phyloP scores from a whole-genome alignment of 345 rosid genomes.

The Eucalyptus sp. region DNA sequence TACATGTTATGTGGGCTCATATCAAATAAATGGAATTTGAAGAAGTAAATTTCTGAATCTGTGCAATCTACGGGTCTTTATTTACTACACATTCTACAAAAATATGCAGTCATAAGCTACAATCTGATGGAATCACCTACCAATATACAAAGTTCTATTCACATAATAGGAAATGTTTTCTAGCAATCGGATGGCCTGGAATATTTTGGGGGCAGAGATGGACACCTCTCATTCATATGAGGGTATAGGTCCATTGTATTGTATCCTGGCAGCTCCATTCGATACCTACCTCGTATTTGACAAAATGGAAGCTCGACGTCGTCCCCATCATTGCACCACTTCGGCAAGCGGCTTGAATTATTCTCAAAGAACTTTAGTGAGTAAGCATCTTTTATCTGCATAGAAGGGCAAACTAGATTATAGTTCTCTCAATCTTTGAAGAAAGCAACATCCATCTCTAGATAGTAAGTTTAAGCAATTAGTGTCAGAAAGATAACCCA shows the following conservation, averaged over 20 bases:
- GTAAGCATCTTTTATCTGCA: conserved; percentile 61
- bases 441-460: background rate
- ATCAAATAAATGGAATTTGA: background rate
- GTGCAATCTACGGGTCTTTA: background rate
- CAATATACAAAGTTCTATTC: background rate
- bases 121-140: background rate
- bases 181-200: conserved; percentile 53
- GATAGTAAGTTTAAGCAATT: background rate
- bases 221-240: conserved; percentile 87
- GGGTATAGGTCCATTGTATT: conserved; percentile 82
- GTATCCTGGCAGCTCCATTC: conserved; percentile 92
- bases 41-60: background rate
- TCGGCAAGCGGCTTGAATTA: conserved; percentile 71
- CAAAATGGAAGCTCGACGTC: conserved; percentile 73
- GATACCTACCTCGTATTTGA: conserved; percentile 81
- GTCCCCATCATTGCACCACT: conserved; percentile 91
- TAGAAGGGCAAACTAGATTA: background rate
- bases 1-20: background rate
- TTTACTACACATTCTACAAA: background rate
- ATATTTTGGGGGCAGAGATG: conserved; percentile 85
- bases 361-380: conserved; percentile 58
- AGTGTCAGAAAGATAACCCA: background rate
- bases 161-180: background rate
- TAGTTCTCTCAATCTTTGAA: background rate
- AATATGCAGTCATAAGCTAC: background rate